Conservation (phyloP, 495 filamentous ascomycete species). For the Immersiella caudata region DNA sequence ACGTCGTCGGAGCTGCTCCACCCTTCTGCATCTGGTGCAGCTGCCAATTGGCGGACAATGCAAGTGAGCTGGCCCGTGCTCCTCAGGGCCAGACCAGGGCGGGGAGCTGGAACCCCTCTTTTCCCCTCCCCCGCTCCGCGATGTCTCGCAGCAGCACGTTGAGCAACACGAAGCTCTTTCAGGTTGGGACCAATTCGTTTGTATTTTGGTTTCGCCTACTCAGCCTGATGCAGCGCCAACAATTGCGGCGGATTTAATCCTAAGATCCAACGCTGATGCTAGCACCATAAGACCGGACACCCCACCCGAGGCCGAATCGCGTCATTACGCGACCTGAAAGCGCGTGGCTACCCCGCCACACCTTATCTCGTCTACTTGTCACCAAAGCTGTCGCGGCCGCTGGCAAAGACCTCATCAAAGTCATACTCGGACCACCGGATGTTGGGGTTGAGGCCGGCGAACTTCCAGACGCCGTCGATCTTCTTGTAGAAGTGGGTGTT, state of each 20-base stretch:
- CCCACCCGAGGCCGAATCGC: background rate
- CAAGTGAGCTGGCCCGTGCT: background rate
- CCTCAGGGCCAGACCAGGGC: background rate
- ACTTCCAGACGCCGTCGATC: slow-evolving; percentile 79
- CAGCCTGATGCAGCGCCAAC: background rate
- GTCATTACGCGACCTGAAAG: background rate
- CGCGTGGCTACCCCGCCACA: slow-evolving; percentile 1
- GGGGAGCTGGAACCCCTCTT: background rate
- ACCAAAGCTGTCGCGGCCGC: slow-evolving; percentile 49
- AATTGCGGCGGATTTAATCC: background rate
- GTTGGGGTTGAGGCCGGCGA: slow-evolving; percentile 71
- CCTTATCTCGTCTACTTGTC: slow-evolving; percentile 21
- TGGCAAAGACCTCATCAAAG: slow-evolving; percentile 56
- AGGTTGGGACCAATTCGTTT: background rate
- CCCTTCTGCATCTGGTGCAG: background rate
- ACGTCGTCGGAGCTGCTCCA: background rate
- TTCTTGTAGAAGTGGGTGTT: slow-evolving; percentile 75
- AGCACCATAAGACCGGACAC: background rate
- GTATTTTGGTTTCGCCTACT: background rate
- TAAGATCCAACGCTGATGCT: background rate
- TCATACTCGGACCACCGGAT: slow-evolving; percentile 76
- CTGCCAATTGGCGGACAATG: background rate
- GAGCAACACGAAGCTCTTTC: background rate
- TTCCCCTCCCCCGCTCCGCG: background rate
- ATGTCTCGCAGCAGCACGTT: background rate